Conservation (phyloP, 805 yeast genomes). For the Komagataella ulmi region DNA sequence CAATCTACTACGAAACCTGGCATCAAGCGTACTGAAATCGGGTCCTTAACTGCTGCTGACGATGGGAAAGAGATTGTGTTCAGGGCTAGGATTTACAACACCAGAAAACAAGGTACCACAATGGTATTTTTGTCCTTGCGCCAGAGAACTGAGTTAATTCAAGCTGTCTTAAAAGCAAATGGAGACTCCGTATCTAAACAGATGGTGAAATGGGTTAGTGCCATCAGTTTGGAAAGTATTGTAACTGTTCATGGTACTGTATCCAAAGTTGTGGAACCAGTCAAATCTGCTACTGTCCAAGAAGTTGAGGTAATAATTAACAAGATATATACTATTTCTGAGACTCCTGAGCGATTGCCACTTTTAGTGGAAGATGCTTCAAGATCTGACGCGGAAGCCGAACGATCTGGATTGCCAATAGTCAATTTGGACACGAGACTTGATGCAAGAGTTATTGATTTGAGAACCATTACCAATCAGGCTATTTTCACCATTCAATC, state of each 20-base stretch:
- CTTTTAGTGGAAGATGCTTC: slow-evolving; percentile 93
- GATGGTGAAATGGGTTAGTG: slow-evolving; percentile 92
- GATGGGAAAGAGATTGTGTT: slow-evolving; percentile 72
- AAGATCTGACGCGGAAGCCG: slow-evolving; percentile 90
- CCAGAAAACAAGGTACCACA: slow-evolving; percentile 93
- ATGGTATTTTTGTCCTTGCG: slow-evolving; percentile 84
- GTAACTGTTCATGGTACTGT: slow-evolving; percentile 84
- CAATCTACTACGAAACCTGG: slow-evolving; percentile 65
- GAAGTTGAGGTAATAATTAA: slow-evolving; percentile 74
- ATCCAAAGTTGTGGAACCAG: slow-evolving; percentile 70
- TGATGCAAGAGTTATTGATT: slow-evolving; percentile 89
- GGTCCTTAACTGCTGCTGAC: slow-evolving; percentile 39
- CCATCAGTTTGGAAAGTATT: slow-evolving; percentile 78
- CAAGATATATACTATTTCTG: slow-evolving; percentile 65
- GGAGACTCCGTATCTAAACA: slow-evolving; percentile 70
- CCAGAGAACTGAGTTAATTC: slow-evolving; percentile 76
- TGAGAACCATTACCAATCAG: slow-evolving; percentile 95
- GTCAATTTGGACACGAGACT: slow-evolving; percentile 94
- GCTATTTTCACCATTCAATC: slow-evolving; percentile 91
- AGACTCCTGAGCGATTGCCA: slow-evolving; percentile 88
- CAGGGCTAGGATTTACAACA: slow-evolving; percentile 89
- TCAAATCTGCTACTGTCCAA: slow-evolving; percentile 85
- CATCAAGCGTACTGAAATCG: slow-evolving; percentile 44
- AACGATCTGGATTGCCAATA: slow-evolving; percentile 79
- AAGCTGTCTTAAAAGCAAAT: slow-evolving; percentile 72